Conservation (phyloP, 495 filamentous ascomycete genomes). For the Penicillium parvum region DNA sequence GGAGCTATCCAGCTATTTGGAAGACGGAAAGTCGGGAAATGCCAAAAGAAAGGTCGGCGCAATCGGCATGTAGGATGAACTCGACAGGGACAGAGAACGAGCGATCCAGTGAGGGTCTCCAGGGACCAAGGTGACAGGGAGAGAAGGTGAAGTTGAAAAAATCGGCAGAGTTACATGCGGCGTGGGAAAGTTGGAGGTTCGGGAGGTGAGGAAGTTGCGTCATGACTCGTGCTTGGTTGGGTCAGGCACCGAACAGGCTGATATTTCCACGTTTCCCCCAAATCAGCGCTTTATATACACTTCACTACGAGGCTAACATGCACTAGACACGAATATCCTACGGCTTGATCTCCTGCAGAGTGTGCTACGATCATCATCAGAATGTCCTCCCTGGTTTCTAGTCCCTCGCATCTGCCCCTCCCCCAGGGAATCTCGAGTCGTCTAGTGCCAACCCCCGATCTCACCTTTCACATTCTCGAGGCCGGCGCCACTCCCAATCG, state of each 20-base stretch:
- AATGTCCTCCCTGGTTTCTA: slow-evolving; percentile 10
- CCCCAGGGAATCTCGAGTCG: slow-evolving; percentile 47
- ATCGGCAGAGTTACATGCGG: slow-evolving; percentile 5
- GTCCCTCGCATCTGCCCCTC: slow-evolving; percentile 47
- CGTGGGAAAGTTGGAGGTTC: slow-evolving; percentile 1
- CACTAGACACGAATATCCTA: background rate
- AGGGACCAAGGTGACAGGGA: background rate
- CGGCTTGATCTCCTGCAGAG: too few species aligned
- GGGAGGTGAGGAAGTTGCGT: slow-evolving; percentile 25
- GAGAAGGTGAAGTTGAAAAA: slow-evolving; percentile 2
- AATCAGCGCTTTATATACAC: slow-evolving; percentile 1
- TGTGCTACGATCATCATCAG: slow-evolving; percentile 5
- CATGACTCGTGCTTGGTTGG: slow-evolving; percentile 27
- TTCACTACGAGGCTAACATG: background rate
- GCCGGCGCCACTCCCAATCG: slow-evolving; percentile 36
- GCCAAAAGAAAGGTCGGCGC: background rate
- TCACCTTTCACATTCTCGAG: slow-evolving; percentile 60
- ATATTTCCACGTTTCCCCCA: slow-evolving; percentile 15
- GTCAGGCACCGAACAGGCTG: slow-evolving; percentile 19
- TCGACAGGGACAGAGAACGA: slow-evolving; percentile 1
- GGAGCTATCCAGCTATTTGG: background rate
- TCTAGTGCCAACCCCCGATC: slow-evolving; percentile 44
- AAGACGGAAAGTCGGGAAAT: background rate
- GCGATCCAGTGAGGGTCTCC: slow-evolving; percentile 2
- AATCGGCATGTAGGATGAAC: slow-evolving; percentile 2